Evolutionary conservation across 2,329 filamentous ascomycete species (phyloP), one percentile per base, ranked within the genome.

Genomic region (Paramyrothecium sp.): DNA sequence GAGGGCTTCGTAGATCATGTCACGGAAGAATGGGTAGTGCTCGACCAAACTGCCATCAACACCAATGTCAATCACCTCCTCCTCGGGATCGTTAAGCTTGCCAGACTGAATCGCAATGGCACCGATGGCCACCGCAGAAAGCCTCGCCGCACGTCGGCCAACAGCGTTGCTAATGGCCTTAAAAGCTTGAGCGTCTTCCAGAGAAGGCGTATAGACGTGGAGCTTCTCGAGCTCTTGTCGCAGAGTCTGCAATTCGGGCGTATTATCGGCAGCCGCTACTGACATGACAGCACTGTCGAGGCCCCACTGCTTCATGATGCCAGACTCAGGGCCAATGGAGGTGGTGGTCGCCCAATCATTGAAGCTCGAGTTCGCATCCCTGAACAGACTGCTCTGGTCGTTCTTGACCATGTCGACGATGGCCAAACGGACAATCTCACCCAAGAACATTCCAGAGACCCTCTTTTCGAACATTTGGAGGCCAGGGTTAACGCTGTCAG

Each of bases 391-490:
- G 7, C 89, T 76, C 1, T 81, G 72, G 26, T 87, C 80, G 64
- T 91, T 83, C 65, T 89, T 83, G 67, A 93, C 78, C 71, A 97
- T 83, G 57, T 86, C 81, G 53, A 95, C 73, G 21, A 97, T 78
- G 17, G 88, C 87, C 49, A 91, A 82, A 55, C 95, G 89, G 56
- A 97, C 82, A 61, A 98, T 93, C 74, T 99, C 95, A 55, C 95
- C 95, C 52, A 99, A 76, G 78, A 98, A 99, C 94, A 99, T 98
- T 72, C 95, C 95, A 1, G 92, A 97, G 17, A 99, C 89, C 51
- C 94, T 90, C 83, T 99, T 99, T 79, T 99, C 95, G 70, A 98
- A 99, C 91, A 98, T 97, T 71, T 99, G 95, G 60, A 96, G 87
- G 23, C 95, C 95, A 0, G 93, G 94, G 74, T 99, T 98, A 65